Percentiles rank a stretch among this genome's conserved stretches.
These are phyloP conservation scores for Pseudogymnoascus sp. DNA, from an alignment of 2,329 filamentous ascomycete species.

Conservation along the genomic window DNA sequence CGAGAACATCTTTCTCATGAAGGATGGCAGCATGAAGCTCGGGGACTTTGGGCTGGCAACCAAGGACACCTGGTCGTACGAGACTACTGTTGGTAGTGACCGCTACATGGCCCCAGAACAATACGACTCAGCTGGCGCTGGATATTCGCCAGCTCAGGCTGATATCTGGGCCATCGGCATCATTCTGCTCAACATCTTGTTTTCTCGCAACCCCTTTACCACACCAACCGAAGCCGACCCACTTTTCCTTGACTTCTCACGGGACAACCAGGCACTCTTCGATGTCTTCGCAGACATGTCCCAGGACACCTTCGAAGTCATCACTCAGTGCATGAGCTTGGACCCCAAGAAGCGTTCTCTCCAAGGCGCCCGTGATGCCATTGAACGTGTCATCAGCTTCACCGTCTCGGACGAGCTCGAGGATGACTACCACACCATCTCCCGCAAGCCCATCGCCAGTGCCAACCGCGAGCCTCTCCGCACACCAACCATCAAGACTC, in stretches of 20 bases:
- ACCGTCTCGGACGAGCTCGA: conserved; percentile 85
- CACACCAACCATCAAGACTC: conserved; percentile 88
- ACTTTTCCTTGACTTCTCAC: conserved; percentile 84
- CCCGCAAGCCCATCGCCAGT: conserved; percentile 64
- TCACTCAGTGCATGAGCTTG: conserved; percentile 81
- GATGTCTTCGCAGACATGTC: conserved; percentile 99
- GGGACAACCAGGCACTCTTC: conserved; percentile 91
- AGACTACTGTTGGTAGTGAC: conserved; percentile 91
- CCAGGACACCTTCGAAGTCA: conserved; percentile 91
- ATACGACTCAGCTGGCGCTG: conserved; percentile 78
- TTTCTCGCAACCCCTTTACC: conserved; percentile 93
- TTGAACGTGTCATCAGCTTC: conserved; percentile 77
- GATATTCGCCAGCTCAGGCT: conserved; percentile 87
- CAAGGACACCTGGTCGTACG: conserved; percentile 80
- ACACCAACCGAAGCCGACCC: conserved; percentile 85
- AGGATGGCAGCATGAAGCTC: conserved; percentile 85
- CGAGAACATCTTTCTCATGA: conserved; percentile 93
- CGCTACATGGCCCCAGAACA: conserved; percentile 99
- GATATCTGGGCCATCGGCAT: conserved; percentile 98
- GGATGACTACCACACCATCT: conserved; percentile 83
- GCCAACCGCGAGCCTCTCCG: conserved; percentile 92
- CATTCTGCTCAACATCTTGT: conserved; percentile 91
- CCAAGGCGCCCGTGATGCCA: conserved; percentile 65
- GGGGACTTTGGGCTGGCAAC: conserved; percentile 95
- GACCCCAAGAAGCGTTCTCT: conserved; percentile 87